Base-by-base conservation (phyloP, 805 yeast species). In the Ogataea zsoltii region DNA sequence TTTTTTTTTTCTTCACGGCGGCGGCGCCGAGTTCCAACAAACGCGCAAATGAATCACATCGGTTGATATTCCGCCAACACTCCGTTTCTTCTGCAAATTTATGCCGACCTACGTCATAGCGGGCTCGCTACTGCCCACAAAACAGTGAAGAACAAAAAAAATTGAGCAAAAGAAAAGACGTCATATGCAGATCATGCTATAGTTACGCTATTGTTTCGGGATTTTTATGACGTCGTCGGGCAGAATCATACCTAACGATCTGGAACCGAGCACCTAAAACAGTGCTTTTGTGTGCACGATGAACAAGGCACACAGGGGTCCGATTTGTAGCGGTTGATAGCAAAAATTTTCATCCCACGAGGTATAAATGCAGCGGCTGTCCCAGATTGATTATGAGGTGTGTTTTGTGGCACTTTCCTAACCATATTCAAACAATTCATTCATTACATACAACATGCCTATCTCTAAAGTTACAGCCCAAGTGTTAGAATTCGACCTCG, bases 401-500 rank as follows among this genome's bases (percentile, higher is more conserved):
- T 21, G 7, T 6, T 5, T 21, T 21, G 25, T 6, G 25, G 25
- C 7, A 21, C 9, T 21, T 21, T n/a, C n/a, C n/a, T n/a, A n/a
- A 21, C 9, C 25, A 21, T 5, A 21, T 21, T 6, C 5, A 6
- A 6, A 21, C 11, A 7, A 28, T n/a, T 28, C 31, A 28, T 37
- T 7, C 40, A 37, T n/a, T 29, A 33, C 16, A 13, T 21, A 25
- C 41, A 38, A 28, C 28, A 38, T 38, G 41, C 41, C 41, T 14
- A 30, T 38, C 28, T 30, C 41, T 13, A 29, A 30, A 4, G 34
- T 38, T 17, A 38, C 41, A 12, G 41, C 41, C 9, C 29, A 60
- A 28, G 49, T 57, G 15, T 51, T 60, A 53, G 77, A 86, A 51
- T 88, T 88, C 67, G 96, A 88, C 69, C 81, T 90, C 42, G 96